Percentiles rank a stretch among this genome's conserved stretches.
Conservation (phyloP, 2,329 filamentous ascomycete species). For the Fusarium denticulatum region DNA sequence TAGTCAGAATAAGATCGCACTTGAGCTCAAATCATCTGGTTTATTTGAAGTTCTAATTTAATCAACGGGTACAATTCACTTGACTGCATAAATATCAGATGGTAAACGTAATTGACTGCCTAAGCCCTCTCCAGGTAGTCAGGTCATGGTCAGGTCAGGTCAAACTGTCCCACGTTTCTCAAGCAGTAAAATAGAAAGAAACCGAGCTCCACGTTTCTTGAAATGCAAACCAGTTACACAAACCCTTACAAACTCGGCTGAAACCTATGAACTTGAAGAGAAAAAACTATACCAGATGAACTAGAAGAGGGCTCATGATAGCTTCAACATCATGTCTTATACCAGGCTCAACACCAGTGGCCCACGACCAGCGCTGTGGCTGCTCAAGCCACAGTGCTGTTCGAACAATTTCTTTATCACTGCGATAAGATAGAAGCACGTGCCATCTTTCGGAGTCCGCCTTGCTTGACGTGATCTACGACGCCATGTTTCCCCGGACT, state of each 20-base stretch:
- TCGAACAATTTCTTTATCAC: slow-evolving; percentile 28
- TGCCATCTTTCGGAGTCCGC: slow-evolving; percentile 35
- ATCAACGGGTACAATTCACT: too few relatives aligned
- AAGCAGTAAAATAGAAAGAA: not conserved
- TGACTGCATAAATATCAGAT: not conserved
- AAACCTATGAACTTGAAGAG: not conserved
- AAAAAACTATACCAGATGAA: not conserved
- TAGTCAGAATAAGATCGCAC: not conserved
- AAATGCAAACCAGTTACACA: not conserved
- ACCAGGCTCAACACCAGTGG: not conserved
- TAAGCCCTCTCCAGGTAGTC: too few relatives aligned
- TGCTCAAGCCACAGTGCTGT: slow-evolving; percentile 9
- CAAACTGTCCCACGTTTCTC: not conserved
- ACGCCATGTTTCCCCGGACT: slow-evolving; percentile 36
- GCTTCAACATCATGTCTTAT: not conserved
- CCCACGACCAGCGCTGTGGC: not conserved
- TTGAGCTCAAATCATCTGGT: not conserved
- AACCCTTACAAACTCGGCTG: not conserved
- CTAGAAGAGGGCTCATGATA: slow-evolving; percentile 4
- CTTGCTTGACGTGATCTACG: slow-evolving; percentile 42
- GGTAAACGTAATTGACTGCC: not conserved
- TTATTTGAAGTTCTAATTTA: too few relatives aligned
- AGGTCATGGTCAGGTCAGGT: not conserved
- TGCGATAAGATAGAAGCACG: slow-evolving; percentile 39
- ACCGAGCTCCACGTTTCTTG: not conserved